Evolutionary conservation across 768 basidiomycete genomes (phyloP).

Genomic region (Phanerochaete sordida): DNA sequence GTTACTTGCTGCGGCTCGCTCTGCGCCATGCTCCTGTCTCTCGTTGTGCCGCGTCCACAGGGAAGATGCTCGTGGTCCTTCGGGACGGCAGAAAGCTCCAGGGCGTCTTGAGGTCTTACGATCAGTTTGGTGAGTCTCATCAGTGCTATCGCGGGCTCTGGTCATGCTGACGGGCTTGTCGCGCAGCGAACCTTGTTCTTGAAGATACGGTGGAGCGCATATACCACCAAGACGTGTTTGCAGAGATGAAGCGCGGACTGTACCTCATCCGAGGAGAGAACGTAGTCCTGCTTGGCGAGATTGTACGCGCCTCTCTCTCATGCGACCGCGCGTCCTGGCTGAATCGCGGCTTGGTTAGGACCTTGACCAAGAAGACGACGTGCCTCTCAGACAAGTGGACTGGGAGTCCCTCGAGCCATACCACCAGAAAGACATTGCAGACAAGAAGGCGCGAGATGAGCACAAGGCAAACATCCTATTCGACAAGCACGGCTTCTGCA

Average conservation of each 20-base stretch:
- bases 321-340: background rate
- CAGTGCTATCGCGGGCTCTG: background rate
- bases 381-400: slow-evolving; percentile 74
- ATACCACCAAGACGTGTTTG: slow-evolving; percentile 85
- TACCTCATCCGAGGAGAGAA: slow-evolving; percentile 98
- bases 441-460: slow-evolving; percentile 79
- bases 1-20: background rate
- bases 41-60: slow-evolving; percentile 41
- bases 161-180: background rate
- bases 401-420: slow-evolving; percentile 66
- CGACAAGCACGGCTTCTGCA: slow-evolving; percentile 86
- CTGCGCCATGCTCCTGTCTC: slow-evolving; percentile 17
- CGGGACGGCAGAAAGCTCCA: slow-evolving; percentile 96
- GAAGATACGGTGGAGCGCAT: slow-evolving; percentile 95
- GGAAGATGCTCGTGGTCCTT: slow-evolving; percentile 97
- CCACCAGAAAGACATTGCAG: slow-evolving; percentile 69
- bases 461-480: slow-evolving; percentile 78
- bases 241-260: slow-evolving; percentile 84
- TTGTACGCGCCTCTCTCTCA: slow-evolving; percentile 55
- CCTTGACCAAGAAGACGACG: slow-evolving; percentile 87
- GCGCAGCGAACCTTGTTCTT: slow-evolving; percentile 90
- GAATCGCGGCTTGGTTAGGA: slow-evolving; percentile 49
- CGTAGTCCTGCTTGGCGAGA: slow-evolving; percentile 94
- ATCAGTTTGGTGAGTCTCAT: slow-evolving; percentile 84
- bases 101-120: slow-evolving; percentile 94